These are phyloP conservation scores for Mucor indicus DNA, from an alignment of 371 early-diverging fungal genomes.

Conservation along the genomic window DNA sequence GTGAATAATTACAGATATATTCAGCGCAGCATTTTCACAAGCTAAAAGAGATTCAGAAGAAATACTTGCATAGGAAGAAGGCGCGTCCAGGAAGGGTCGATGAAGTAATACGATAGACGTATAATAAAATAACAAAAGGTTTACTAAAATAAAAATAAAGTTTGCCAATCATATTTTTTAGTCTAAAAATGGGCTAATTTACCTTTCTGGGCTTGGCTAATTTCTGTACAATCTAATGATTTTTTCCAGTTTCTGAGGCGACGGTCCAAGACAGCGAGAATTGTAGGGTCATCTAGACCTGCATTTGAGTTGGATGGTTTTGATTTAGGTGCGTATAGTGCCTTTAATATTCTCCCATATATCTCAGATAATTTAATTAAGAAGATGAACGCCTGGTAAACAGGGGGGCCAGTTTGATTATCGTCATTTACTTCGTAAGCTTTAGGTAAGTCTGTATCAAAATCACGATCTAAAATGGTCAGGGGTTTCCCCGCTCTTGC, in stretches of 20 bases:
- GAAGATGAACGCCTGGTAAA: constrained; percentile 32
- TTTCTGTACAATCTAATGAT: constrained; percentile 19
- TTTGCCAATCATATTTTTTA: constrained; percentile 20
- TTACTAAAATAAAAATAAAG: constrained; percentile 16
- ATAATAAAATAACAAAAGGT: constrained; percentile 50
- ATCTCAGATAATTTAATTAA: constrained; percentile 44
- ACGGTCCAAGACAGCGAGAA: constrained; percentile 40
- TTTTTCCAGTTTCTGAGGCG: constrained; percentile 41
- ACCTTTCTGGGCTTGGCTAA: constrained; percentile 18
- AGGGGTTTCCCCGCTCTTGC: constrained; percentile 51
- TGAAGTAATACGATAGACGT: constrained; percentile 51
- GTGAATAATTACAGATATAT: constrained; percentile 24
- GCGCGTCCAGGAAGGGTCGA: constrained; percentile 55
- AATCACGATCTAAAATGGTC: constrained; percentile 49
- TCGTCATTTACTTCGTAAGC: constrained; percentile 32
- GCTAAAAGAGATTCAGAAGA: constrained; percentile 26
- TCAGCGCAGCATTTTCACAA: constrained; percentile 33
- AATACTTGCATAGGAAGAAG: constrained; percentile 7
- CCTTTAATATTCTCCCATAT: constrained; percentile 41
- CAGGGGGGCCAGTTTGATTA: constrained; percentile 6
- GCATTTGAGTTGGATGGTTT: constrained; percentile 38
- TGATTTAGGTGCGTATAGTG: constrained; percentile 43
- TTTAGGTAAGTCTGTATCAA: constrained; percentile 41
- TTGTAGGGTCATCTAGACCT: constrained; percentile 42
- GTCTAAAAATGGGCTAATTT: constrained; percentile 29